These are phyloP conservation scores for Erysiphe neolycopersici DNA, from an alignment of 2,329 filamentous ascomycete genomes.

Conservation along the genomic window DNA sequence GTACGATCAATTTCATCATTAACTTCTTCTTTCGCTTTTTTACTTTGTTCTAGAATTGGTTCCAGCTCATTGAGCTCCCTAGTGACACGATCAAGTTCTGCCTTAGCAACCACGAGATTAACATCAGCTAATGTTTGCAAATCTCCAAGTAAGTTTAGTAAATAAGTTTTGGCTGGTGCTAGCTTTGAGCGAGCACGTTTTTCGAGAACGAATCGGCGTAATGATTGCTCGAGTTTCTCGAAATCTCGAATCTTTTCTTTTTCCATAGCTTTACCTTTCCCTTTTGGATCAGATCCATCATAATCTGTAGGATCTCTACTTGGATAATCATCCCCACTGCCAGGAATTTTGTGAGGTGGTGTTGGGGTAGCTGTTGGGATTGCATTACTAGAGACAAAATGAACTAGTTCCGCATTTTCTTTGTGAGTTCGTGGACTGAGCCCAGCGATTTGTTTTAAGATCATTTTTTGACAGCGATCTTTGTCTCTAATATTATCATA, in stretches of 20 bases:
- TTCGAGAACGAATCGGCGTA: conserved; percentile 82
- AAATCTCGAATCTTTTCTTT: conserved; percentile 78
- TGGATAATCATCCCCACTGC: conserved; percentile 19
- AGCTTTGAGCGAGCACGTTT: conserved; percentile 89
- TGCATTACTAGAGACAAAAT: conserved; percentile 94
- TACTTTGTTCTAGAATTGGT: conserved; percentile 60
- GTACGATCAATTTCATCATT: conserved; percentile 55
- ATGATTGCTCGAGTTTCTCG: conserved; percentile 61
- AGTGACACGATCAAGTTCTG: conserved; percentile 61
- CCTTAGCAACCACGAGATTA: conserved; percentile 65
- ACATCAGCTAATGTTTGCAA: conserved; percentile 58
- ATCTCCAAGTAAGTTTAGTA: conserved; percentile 78
- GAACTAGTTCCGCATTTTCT: conserved; percentile 73
- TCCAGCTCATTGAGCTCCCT: conserved; percentile 60
- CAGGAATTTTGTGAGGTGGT: conserved; percentile 22
- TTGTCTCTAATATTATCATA: conserved; percentile 89
- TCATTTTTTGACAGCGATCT: conserved; percentile 70
- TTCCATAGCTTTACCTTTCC: conserved; percentile 58
- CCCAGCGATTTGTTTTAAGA: conserved; percentile 63
- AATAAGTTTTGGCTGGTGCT: conserved; percentile 81
- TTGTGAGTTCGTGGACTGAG: conserved; percentile 88
- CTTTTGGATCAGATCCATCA: conserved; percentile 23
- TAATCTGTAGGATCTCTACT: conserved; percentile 25
- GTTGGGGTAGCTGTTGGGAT: conserved; percentile 43
- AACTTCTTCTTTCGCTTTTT: conserved; percentile 53